These are phyloP conservation scores for Kurtzmaniella quercitrusa DNA, from an alignment of 1,139 yeast species.

Conservation along the genomic window DNA sequence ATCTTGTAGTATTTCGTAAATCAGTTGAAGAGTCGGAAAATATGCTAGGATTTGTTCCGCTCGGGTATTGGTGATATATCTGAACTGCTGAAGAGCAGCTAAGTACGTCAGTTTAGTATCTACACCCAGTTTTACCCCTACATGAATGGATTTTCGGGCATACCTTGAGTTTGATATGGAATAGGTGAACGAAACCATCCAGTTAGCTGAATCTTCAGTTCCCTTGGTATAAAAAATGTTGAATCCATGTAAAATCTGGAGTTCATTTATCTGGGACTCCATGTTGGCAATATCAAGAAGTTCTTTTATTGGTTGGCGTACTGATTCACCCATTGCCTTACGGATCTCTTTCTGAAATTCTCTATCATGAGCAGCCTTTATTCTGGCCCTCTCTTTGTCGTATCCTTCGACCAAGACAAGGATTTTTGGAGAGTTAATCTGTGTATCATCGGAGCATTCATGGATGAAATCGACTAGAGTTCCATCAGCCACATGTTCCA, in stretches of 20 bases:
- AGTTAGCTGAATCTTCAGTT: slow-evolving; percentile 43
- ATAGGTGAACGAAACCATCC: slow-evolving; percentile 55
- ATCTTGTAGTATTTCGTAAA: slow-evolving; percentile 26
- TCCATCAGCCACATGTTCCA: slow-evolving; percentile 27
- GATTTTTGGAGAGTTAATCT: slow-evolving; percentile 15
- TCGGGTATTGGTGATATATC: slow-evolving; percentile 47
- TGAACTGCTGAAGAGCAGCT: slow-evolving; percentile 51
- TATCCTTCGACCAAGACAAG: slow-evolving; percentile 49
- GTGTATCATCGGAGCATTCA: slow-evolving; percentile 13
- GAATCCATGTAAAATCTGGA: slow-evolving; percentile 30
- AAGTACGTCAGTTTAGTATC: slow-evolving; percentile 42
- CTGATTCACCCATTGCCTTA: slow-evolving; percentile 11
- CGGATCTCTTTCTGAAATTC: slow-evolving; percentile 18
- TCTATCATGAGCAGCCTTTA: slow-evolving; percentile 44
- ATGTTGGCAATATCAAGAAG: slow-evolving; percentile 10
- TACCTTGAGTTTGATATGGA: slow-evolving; percentile 50
- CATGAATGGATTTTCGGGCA: slow-evolving; percentile 53
- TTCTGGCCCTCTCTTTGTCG: slow-evolving; percentile 38
- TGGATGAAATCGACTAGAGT: slow-evolving; percentile 14
- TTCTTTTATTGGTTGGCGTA: slow-evolving; percentile 1
- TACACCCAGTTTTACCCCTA: slow-evolving; percentile 55
- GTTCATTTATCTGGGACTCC: slow-evolving; percentile 21
- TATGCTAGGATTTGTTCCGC: slow-evolving; percentile 32
- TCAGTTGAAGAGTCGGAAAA: slow-evolving; percentile 33
- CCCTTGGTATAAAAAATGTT: slow-evolving; percentile 48